Conservation (phyloP, 1,284 basidiomycete genomes). For the Sporisorium reilianum region DNA sequence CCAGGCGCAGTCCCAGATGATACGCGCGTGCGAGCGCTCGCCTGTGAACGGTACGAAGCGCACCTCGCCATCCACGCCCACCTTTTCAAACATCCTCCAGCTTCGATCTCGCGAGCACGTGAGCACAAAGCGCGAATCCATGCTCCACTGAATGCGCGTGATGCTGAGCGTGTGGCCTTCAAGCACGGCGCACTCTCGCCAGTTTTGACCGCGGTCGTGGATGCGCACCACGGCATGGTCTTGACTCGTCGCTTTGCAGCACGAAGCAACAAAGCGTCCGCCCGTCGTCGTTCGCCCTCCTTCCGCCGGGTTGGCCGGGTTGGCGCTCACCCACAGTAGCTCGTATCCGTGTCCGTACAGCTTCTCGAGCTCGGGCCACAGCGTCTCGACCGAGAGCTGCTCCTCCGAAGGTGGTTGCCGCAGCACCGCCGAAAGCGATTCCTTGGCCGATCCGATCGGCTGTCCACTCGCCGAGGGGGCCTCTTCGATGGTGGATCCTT, state of each 20-base stretch:
- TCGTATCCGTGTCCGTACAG: conserved; percentile 98
- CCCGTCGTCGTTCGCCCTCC: conserved; percentile 62
- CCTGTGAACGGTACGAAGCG: conserved; percentile 51
- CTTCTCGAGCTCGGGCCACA: conserved; percentile 98
- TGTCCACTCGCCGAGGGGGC: conserved; percentile 46
- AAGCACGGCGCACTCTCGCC: conserved; percentile 76
- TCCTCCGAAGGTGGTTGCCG: conserved; percentile 72
- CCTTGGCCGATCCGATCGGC: conserved; percentile 43
- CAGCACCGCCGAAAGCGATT: conserved; percentile 40
- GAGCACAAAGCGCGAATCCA: conserved; percentile 81
- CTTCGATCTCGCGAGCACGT: conserved; percentile 90
- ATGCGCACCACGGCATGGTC: conserved; percentile 91
- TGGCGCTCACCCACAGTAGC: conserved; percentile 72
- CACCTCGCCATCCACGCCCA: conserved; percentile 3
- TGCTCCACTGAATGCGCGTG: conserved; percentile 88
- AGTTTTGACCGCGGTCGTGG: conserved; percentile 78
- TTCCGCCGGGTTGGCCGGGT: conserved; percentile 23
- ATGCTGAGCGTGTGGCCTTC: conserved; percentile 89
- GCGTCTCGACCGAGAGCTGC: conserved; percentile 81
- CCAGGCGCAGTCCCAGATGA: conserved; percentile 97
- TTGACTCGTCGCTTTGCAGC: conserved; percentile 86
- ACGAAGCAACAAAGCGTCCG: conserved; percentile 83
- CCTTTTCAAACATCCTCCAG: conserved; percentile 83
- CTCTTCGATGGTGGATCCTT: conserved; percentile 35
- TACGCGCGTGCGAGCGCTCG: conserved; percentile 86